Conservation (phyloP, 805 yeast genomes). For the Starmerella bacillaris region DNA sequence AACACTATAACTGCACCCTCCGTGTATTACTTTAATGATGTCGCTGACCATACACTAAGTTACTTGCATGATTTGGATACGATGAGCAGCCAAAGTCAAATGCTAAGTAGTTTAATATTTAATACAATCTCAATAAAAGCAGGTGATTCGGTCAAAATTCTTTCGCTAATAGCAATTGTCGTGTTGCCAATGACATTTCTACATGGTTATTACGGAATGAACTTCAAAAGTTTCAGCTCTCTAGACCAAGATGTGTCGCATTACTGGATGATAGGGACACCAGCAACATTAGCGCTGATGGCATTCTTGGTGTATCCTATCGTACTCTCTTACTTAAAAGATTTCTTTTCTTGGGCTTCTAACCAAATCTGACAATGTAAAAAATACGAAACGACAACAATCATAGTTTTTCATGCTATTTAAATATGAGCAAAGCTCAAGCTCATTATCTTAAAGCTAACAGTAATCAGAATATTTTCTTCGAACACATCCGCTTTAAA, state of each 20-base stretch:
- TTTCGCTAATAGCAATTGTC: conserved; percentile 39
- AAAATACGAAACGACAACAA: too few relatives aligned
- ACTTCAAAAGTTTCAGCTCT: conserved; percentile 29
- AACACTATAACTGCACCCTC: conserved; percentile 26
- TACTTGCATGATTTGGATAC: conserved; percentile 37
- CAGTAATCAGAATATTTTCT: too few relatives aligned
- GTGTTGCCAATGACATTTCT: conserved; percentile 42
- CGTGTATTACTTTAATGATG: conserved; percentile 35
- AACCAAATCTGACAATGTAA: too few relatives aligned
- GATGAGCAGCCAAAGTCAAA: conserved; percentile 36
- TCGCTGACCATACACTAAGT: conserved; percentile 36
- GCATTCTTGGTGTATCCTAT: conserved; percentile 18
- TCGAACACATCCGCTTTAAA: too few relatives aligned
- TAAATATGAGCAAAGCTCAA: too few relatives aligned
- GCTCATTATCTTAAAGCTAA: too few relatives aligned
- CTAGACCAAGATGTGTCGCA: conserved; percentile 26
- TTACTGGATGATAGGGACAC: conserved; percentile 33
- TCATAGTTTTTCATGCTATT: too few relatives aligned
- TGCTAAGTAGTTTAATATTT: conserved; percentile 35
- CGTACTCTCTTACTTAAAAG: conserved; percentile 2
- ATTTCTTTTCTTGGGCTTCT: conserved; percentile 15
- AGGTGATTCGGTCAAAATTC: conserved; percentile 35
- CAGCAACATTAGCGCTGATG: conserved; percentile 21
- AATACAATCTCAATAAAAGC: conserved; percentile 41
- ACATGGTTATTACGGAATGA: conserved; percentile 48